phyloP scores from a whole-genome alignment of 768 basidiomycete species.

The Leccinum arenicola region DNA sequence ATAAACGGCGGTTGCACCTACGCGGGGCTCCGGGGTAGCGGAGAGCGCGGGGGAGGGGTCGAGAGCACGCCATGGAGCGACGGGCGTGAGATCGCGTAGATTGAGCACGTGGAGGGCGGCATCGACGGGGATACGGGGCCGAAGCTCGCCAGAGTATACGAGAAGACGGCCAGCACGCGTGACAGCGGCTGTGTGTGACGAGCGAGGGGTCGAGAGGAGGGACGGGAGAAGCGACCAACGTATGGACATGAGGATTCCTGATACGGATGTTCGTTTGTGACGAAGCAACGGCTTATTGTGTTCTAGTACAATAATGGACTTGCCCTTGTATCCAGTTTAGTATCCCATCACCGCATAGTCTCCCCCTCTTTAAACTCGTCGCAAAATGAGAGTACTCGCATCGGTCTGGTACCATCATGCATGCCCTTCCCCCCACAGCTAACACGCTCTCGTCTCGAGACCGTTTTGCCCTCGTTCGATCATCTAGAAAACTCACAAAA shows the following conservation, averaged over 20 bases:
- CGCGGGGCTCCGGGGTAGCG: conserved; percentile 18
- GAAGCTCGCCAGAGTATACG: conserved; percentile 44
- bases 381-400: not conserved
- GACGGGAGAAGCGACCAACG: conserved; percentile 30
- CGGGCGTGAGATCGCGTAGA: conserved; percentile 8
- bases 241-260: conserved; percentile 13
- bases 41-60: conserved; percentile 14
- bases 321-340: conserved; percentile 23
- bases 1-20: conserved; percentile 23
- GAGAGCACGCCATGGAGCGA: conserved; percentile 21
- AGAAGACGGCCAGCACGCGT: conserved; percentile 27
- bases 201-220: conserved; percentile 30
- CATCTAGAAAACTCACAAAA: conserved; percentile 57
- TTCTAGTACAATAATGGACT: conserved; percentile 1
- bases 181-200: conserved; percentile 40
- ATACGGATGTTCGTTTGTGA: conserved; percentile 1
- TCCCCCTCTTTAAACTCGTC: conserved; percentile 11
- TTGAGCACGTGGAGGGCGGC: conserved; percentile 28
- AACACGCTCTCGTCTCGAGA: conserved; percentile 51
- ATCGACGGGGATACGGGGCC: conserved; percentile 42
- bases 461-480: conserved; percentile 54
- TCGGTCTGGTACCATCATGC: conserved; percentile 26
- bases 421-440: conserved; percentile 49
- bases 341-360: conserved; percentile 9
- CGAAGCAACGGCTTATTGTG: conserved; percentile 3